phyloP scores from a whole-genome alignment of 306 rosid species.

The Cucumis cinereus region DNA sequence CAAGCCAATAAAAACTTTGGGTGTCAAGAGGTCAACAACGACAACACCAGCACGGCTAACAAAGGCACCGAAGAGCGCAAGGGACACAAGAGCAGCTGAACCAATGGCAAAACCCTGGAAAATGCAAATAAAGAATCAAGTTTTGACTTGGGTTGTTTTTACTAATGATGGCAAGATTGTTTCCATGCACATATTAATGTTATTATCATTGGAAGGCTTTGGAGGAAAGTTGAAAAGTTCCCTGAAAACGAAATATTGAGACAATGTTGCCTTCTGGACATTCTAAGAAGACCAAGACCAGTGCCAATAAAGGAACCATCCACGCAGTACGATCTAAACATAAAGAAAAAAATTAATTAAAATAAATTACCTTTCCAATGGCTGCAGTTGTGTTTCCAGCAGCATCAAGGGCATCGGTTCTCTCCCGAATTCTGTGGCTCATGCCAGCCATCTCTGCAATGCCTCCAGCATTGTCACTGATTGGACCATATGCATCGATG shows the following conservation, averaged over 20 bases:
- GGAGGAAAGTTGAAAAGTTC: no score
- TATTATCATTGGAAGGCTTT: background rate
- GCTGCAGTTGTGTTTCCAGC: slow-evolving; percentile 99
- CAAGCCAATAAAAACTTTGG: slow-evolving; percentile 84
- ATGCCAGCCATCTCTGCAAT: slow-evolving; percentile 99
- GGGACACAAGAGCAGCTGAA: slow-evolving; percentile 91
- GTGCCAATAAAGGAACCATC: background rate
- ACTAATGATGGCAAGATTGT: background rate
- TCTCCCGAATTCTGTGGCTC: slow-evolving; percentile 89
- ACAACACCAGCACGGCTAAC: slow-evolving; percentile 77
- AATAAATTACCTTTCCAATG: slow-evolving; percentile 61
- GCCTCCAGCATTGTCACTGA: slow-evolving; percentile 97
- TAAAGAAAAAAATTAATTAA: background rate
- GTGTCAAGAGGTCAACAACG: slow-evolving; percentile 74
- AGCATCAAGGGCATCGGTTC: slow-evolving; percentile 98
- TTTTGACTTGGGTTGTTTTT: background rate
- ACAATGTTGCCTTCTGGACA: background rate
- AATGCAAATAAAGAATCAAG: background rate
- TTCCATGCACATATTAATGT: background rate
- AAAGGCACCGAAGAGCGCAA: slow-evolving; percentile 96
- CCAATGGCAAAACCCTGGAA: slow-evolving; percentile 89
- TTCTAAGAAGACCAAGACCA: background rate
- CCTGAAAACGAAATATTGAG: background rate
- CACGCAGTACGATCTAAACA: background rate
- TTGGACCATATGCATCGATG: slow-evolving; percentile 96